Base-by-base conservation (phyloP, 2,329 filamentous ascomycete species). In the Hypoxylon sp. region DNA sequence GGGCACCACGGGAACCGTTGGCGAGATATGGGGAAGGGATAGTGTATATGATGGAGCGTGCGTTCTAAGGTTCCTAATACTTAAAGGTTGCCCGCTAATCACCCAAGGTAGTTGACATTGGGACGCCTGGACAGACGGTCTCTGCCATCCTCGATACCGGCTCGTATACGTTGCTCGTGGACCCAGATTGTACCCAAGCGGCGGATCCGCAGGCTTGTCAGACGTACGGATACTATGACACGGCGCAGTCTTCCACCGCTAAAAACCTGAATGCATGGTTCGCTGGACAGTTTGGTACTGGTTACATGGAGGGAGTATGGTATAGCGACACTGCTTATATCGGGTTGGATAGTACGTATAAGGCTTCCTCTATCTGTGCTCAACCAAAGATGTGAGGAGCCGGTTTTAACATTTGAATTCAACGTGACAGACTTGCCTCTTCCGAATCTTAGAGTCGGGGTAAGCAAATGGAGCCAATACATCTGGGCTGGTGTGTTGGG, bases 111-210 rank as follows among this genome's bases (percentile, higher is more conserved):
- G 80, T 82, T 47, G 73, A 77, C 8, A 74, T 82, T 35, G 80
- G 80, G 5, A 81, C 78, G 0, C 80, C 80, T 2, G 73, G 74
- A 5, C 80, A 82, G 64, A 70, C 53, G n/a, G 69, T 81, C 58
- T 78, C 75, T 14, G 76, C 81, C 8, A 77, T 78, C 24, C 71
- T 82, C 42, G 80, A 82, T 57, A 82, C 80, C 2, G 80, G 80
- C 5, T 82, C 80, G 0, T 80, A 76, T 54, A 78, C 80, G 57
- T 73, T 80, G 26, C 80, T 80, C 72, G 77, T 82, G 4, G 78
- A 81, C 51, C 80, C 80, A 3, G 73, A 74, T 17, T 82, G 80
- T 65, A 69, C 66, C 8, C 75, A 73, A 11, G 78, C 79, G 17
- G 76, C 78, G 4, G 78, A 79, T 37, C 64, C 64, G 8, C 46